Evolutionary conservation across 768 basidiomycete genomes (phyloP).

Genomic region (Calocybe cyanea): DNA sequence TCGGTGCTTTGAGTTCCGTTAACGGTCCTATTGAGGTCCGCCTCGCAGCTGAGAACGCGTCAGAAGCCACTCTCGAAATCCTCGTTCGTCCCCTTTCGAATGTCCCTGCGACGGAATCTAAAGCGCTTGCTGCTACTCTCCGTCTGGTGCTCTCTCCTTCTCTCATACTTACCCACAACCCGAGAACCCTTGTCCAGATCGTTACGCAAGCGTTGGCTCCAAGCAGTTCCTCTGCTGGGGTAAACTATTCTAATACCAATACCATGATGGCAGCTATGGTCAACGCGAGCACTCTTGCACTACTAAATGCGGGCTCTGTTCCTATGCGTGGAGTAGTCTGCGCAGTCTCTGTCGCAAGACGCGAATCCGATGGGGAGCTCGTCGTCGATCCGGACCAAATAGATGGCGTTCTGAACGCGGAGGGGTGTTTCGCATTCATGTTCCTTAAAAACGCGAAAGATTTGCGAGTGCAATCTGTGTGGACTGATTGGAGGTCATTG

Average conservation of each 20-base stretch:
- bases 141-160: slow-evolving; percentile 56
- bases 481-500: slow-evolving; percentile 51
- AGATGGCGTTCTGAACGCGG: slow-evolving; percentile 38
- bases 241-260: slow-evolving; percentile 18
- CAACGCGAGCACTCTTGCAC: slow-evolving; percentile 66
- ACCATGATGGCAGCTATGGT: slow-evolving; percentile 59
- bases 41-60: slow-evolving; percentile 63
- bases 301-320: slow-evolving; percentile 66
- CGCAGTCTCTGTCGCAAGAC: slow-evolving; percentile 55
- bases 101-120: slow-evolving; percentile 68
- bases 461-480: slow-evolving; percentile 38
- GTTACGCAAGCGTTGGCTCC: slow-evolving; percentile 59
- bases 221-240: slow-evolving; percentile 4
- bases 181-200: slow-evolving; percentile 74
- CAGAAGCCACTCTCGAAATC: slow-evolving; percentile 74
- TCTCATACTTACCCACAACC: slow-evolving; percentile 63
- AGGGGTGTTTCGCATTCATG: slow-evolving; percentile 72
- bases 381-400: slow-evolving; percentile 50
- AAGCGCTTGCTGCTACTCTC: slow-evolving; percentile 51
- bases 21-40: slow-evolving; percentile 82
- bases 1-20: slow-evolving; percentile 60
- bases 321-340: slow-evolving; percentile 75
- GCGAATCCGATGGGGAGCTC: slow-evolving; percentile 26
- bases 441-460: slow-evolving; percentile 27
- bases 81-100: slow-evolving; percentile 64